These are phyloP conservation scores for Alternaria solani DNA, from an alignment of 2,329 filamentous ascomycete genomes.

Conservation along the genomic window DNA sequence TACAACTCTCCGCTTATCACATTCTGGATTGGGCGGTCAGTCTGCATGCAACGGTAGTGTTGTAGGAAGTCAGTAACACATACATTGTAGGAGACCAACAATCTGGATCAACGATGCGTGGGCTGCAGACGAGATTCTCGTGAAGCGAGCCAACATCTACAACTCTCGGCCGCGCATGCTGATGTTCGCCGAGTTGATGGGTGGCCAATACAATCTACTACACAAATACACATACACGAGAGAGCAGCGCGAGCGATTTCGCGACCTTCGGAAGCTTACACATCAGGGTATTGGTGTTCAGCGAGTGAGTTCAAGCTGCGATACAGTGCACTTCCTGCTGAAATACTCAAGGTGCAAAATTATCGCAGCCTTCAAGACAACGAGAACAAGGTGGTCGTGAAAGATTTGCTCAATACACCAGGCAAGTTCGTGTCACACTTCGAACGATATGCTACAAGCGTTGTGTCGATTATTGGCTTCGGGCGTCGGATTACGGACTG, in stretches of 20 bases:
- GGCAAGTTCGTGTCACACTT: constrained; percentile 62
- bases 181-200: constrained; percentile 52
- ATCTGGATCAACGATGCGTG: constrained; percentile 56
- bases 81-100: constrained; percentile 35
- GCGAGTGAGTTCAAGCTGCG: constrained; percentile 52
- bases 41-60: rapidly evolving
- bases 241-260: constrained; percentile 39
- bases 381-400: constrained; percentile 63
- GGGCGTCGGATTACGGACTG: constrained; percentile 60
- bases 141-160: constrained; percentile 62
- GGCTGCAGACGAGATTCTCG: constrained; percentile 62
- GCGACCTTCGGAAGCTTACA: constrained; percentile 42
- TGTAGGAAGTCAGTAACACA: not conserved
- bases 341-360: constrained; percentile 20
- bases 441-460: constrained; percentile 62
- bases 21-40: constrained; percentile 58
- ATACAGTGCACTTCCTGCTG: not conserved
- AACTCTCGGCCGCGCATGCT: constrained; percentile 60
- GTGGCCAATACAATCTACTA: constrained; percentile 45
- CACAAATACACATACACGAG: constrained; percentile 45
- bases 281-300: constrained; percentile 54
- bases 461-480: constrained; percentile 65
- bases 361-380: constrained; percentile 68
- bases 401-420: constrained; percentile 56
- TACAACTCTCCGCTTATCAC: constrained; percentile 62